Evolutionary conservation across 805 yeast species (phyloP).

Genomic region (Candida ponderosae): DNA sequence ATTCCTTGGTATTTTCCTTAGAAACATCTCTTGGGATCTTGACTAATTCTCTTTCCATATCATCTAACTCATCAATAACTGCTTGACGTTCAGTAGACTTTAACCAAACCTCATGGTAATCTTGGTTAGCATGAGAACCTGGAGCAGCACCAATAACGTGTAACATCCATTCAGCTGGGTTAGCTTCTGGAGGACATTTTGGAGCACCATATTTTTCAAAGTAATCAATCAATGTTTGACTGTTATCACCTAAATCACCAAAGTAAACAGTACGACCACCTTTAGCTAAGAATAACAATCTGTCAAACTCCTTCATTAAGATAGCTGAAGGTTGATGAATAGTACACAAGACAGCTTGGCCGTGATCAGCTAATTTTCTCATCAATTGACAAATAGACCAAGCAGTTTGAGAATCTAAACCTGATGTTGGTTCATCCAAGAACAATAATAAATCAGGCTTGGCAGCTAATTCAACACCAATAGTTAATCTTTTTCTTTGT

Average conservation of each 20-base stretch:
- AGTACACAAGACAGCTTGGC: conserved; percentile 71
- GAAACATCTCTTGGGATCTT: conserved; percentile 30
- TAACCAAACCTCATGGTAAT: conserved; percentile 62
- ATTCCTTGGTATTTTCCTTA: conserved; percentile 23
- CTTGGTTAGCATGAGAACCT: conserved; percentile 47
- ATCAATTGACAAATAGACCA: conserved; percentile 65
- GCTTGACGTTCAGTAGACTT: conserved; percentile 41
- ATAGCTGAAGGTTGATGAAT: conserved; percentile 76
- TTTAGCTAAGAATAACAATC: conserved; percentile 55
- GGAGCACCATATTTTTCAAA: conserved; percentile 71
- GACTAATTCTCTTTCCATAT: conserved; percentile 40
- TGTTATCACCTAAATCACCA: conserved; percentile 70
- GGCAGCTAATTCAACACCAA: conserved; percentile 68
- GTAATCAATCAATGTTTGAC: conserved; percentile 48
- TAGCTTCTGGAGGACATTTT: conserved; percentile 50
- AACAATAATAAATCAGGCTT: conserved; percentile 56
- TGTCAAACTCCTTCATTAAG: conserved; percentile 58
- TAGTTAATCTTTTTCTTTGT: conserved; percentile 59
- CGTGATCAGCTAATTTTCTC: conserved; percentile 60
- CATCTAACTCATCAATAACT: conserved; percentile 43
- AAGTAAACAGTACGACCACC: conserved; percentile 81
- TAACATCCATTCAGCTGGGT: conserved; percentile 73
- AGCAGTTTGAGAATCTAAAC: conserved; percentile 57
- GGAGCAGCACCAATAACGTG: conserved; percentile 80
- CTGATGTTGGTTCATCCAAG: conserved; percentile 71